Percentiles rank a stretch among this genome's conserved stretches.
phyloP scores from a whole-genome alignment of 495 filamentous ascomycete genomes.

The Aspergillus sclerotioniger region DNA sequence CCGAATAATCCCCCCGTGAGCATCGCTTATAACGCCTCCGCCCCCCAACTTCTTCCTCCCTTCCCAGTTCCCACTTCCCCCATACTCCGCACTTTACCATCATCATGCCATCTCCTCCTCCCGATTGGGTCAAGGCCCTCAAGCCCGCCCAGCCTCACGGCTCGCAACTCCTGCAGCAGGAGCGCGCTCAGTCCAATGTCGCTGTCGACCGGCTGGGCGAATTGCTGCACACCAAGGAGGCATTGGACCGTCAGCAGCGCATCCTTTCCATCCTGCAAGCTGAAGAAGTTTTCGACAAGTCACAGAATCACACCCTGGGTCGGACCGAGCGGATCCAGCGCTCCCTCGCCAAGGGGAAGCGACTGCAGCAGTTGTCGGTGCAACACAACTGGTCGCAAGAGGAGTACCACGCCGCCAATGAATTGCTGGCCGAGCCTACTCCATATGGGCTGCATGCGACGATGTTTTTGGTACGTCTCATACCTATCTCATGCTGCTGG shows the following conservation, averaged over 20 bases:
- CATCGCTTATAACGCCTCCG: background rate
- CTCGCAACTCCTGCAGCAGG: conserved; percentile 55
- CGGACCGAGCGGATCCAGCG: conserved; percentile 62
- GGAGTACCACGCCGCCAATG: conserved; percentile 57
- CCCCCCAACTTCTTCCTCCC: conserved; percentile 6
- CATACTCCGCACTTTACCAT: conserved; percentile 6
- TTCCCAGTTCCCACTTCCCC: conserved; percentile 14
- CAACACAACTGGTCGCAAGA: conserved; percentile 62
- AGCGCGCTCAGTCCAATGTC: conserved; percentile 59
- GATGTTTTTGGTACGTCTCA: conserved; percentile 60
- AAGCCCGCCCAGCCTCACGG: conserved; percentile 62
- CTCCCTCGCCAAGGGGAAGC: conserved; percentile 62
- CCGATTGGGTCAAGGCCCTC: conserved; percentile 63
- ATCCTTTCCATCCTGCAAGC: conserved; percentile 55
- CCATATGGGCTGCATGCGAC: conserved; percentile 66
- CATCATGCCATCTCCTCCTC: conserved; percentile 43
- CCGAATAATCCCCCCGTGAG: background rate
- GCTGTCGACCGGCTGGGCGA: conserved; percentile 58
- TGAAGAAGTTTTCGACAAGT: conserved; percentile 67
- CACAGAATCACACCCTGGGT: conserved; percentile 64
- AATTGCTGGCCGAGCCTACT: conserved; percentile 62
- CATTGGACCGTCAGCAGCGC: conserved; percentile 49
- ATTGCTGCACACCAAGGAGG: conserved; percentile 59
- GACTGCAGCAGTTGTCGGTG: conserved; percentile 59
- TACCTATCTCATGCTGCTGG: background rate